A percentile compares a stretch with the other conserved stretches of the same genome.
These are phyloP conservation scores for Backusella tuberculispora DNA, from an alignment of 192 early-diverging fungal species.

Conservation along the genomic window DNA sequence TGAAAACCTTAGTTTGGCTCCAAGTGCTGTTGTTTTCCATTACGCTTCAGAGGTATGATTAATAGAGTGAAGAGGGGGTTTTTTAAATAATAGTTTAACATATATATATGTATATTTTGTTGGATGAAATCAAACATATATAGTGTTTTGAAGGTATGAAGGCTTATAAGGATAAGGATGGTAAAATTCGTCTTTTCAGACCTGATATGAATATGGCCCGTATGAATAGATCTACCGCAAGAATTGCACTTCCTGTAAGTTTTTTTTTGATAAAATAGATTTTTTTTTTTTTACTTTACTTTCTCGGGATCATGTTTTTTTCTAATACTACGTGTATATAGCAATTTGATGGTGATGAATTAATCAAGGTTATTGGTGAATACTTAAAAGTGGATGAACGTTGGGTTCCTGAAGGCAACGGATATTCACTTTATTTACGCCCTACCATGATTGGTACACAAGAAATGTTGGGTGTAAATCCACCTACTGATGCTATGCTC, in stretches of 20 bases:
- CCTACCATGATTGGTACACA: conserved; percentile 95
- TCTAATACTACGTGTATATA: conserved; percentile 11
- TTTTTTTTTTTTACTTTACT: background rate
- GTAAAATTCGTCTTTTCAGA: conserved; percentile 88
- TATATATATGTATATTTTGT: conserved; percentile 64
- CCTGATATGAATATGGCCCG: conserved; percentile 95
- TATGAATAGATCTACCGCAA: conserved; percentile 78
- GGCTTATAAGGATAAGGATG: conserved; percentile 88
- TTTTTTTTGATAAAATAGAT: conserved; percentile 2
- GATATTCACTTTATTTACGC: conserved; percentile 93
- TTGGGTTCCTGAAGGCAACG: conserved; percentile 91
- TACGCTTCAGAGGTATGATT: conserved; percentile 77
- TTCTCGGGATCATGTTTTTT: conserved; percentile 6
- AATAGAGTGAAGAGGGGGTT: background rate
- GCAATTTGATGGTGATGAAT: conserved; percentile 75
- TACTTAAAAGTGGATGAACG: conserved; percentile 77
- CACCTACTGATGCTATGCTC: conserved; percentile 76
- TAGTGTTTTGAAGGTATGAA: conserved; percentile 93
- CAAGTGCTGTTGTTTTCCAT: conserved; percentile 90
- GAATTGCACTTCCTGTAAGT: conserved; percentile 83
- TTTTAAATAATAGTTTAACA: background rate
- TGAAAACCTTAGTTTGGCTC: conserved; percentile 79
- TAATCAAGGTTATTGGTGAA: conserved; percentile 84
- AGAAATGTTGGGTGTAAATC: conserved; percentile 80
- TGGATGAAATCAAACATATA: conserved; percentile 93